Evolutionary conservation across 345 rosid species (phyloP).

Genomic region (Populus simonii): DNA sequence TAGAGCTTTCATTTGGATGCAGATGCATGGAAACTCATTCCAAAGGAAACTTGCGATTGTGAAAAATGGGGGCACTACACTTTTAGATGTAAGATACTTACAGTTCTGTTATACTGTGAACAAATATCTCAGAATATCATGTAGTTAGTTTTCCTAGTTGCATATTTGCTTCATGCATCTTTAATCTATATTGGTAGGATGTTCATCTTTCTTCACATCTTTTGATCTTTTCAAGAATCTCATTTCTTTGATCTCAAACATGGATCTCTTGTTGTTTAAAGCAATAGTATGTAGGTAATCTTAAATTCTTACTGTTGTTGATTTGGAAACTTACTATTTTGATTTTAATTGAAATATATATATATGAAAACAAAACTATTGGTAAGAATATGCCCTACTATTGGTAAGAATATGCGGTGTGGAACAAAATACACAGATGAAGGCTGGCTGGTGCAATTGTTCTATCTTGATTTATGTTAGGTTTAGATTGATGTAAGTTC

Average conservation of each 20-base stretch:
- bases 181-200: not conserved
- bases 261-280: not conserved
- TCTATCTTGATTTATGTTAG: not conserved
- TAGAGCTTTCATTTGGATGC: conserved; percentile 24
- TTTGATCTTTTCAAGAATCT: not conserved
- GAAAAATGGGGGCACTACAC: conserved; percentile 67
- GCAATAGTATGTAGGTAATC: not conserved
- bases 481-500: not conserved
- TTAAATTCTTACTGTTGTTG: not conserved
- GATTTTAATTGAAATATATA: not conserved
- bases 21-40: conserved; percentile 97
- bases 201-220: not conserved
- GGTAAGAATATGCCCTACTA: not conserved
- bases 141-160: not conserved
- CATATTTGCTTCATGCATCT: not conserved
- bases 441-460: not conserved
- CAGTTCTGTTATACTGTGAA: not conserved
- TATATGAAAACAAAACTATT: not conserved
- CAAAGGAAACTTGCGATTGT: conserved; percentile 82
- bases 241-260: not conserved
- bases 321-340: not conserved
- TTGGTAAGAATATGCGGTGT: not conserved
- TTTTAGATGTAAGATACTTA: conserved; percentile 58
- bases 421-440: not conserved
- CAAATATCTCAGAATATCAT: conserved; percentile 2